These are phyloP conservation scores for Ampelocalamus luodianensis DNA, from an alignment of 176 grass and related monocot genomes.

Conservation along the genomic window DNA sequence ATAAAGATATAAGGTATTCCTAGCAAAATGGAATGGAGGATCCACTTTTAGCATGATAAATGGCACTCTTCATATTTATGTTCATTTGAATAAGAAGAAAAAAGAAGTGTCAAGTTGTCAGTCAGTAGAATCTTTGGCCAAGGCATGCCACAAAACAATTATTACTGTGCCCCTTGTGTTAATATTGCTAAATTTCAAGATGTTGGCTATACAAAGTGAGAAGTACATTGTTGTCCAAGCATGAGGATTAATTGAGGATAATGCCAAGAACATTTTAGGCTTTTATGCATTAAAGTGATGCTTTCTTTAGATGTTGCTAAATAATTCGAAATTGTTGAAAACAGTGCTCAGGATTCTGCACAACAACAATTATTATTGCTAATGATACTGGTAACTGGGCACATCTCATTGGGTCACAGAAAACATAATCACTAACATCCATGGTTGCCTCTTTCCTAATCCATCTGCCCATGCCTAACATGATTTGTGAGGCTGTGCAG, in stretches of 20 bases:
- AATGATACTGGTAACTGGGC: background rate
- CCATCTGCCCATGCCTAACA: too few relatives aligned
- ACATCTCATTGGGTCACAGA: too few relatives aligned
- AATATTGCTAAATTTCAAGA: background rate
- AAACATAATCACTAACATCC: too few relatives aligned
- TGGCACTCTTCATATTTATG: background rate
- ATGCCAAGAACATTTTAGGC: background rate
- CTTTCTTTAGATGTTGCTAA: background rate
- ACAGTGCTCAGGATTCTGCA: too few relatives aligned
- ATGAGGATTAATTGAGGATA: background rate
- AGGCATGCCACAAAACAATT: background rate
- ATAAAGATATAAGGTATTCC: background rate
- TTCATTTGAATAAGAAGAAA: slow-evolving; percentile 8
- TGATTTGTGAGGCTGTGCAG: too few relatives aligned
- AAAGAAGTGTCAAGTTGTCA: background rate
- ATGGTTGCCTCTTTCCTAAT: too few relatives aligned
- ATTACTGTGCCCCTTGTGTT: background rate
- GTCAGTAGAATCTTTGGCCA: background rate
- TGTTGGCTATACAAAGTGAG: background rate
- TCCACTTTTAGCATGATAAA: slow-evolving; percentile 5
- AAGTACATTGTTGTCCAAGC: background rate
- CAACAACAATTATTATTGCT: background rate
- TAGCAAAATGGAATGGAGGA: slow-evolving; percentile 10
- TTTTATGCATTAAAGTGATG: slow-evolving; percentile 8
- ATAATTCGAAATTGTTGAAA: slow-evolving; percentile 10